A percentile compares a stretch with the other conserved stretches of the same genome.
These are phyloP conservation scores for Penicillium pancosmium DNA, from an alignment of 495 filamentous ascomycete genomes.

Conservation along the genomic window DNA sequence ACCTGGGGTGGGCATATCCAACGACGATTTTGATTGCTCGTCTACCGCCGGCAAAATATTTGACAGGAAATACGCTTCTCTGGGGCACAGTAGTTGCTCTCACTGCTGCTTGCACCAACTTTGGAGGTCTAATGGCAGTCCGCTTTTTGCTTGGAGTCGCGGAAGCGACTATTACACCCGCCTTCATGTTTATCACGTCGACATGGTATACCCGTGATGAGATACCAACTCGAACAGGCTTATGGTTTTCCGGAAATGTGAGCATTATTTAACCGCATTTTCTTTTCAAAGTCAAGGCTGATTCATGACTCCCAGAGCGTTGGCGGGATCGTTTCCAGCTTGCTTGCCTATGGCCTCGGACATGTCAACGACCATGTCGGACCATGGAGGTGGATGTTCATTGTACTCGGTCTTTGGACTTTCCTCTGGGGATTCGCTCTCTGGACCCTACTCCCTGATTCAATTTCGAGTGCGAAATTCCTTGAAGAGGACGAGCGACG, in stretches of 20 bases:
- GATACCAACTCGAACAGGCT: constrained; percentile 60
- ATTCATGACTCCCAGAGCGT: constrained; percentile 36
- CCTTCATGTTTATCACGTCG: constrained; percentile 44
- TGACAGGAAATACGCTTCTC: constrained; percentile 55
- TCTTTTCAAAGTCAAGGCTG: too few species aligned
- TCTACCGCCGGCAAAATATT: constrained; percentile 57
- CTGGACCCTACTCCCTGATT: constrained; percentile 59
- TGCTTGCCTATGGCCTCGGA: constrained; percentile 60
- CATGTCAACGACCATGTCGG: constrained; percentile 51
- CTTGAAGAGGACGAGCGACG: constrained; percentile 57
- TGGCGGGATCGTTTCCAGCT: constrained; percentile 57
- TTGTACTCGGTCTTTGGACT: constrained; percentile 55
- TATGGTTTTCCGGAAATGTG: constrained; percentile 61
- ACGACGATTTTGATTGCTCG: constrained; percentile 55
- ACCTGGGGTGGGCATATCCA: constrained; percentile 38
- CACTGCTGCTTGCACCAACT: constrained; percentile 41
- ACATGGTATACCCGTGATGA: constrained; percentile 58
- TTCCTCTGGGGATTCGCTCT: constrained; percentile 58
- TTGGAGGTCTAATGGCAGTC: constrained; percentile 37
- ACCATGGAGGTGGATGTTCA: constrained; percentile 58
- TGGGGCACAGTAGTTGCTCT: constrained; percentile 61
- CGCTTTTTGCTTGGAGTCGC: constrained; percentile 55
- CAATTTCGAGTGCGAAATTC: constrained; percentile 62
- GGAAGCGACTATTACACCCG: constrained; percentile 53
- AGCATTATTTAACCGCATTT: not conserved